Evolutionary conservation across 371 early-diverging fungal genomes (phyloP).

Genomic region (Lichtheimia hyalospora): DNA sequence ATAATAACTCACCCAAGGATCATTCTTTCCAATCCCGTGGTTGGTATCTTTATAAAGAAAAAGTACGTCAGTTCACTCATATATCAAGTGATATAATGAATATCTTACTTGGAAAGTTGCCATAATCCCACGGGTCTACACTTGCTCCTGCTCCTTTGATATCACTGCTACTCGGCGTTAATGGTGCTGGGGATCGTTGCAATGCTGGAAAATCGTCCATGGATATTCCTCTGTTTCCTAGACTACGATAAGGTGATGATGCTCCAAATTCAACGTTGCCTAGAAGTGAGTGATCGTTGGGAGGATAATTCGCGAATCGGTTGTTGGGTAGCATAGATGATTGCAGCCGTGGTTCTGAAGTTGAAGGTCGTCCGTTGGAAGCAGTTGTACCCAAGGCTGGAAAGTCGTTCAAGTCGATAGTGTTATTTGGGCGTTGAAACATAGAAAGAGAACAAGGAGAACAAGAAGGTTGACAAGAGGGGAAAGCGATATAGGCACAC

Average conservation of each 20-base stretch:
- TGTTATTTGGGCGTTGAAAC: constrained; percentile 44
- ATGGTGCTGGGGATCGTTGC: constrained; percentile 24
- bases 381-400: constrained; percentile 48
- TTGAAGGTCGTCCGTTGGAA: constrained; percentile 23
- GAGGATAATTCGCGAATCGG: constrained; percentile 45
- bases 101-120: too few relatives aligned
- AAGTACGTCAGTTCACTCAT: too few relatives aligned
- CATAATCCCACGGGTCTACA: constrained; percentile 40
- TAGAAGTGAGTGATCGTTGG: constrained; percentile 30
- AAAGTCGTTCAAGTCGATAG: constrained; percentile 51
- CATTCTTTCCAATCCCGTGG: too few relatives aligned
- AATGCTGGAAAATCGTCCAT: constrained; percentile 54
- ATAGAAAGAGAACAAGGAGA: too few relatives aligned
- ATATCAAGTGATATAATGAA: too few relatives aligned
- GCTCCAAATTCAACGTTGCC: constrained; percentile 12
- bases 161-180: constrained; percentile 31
- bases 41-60: too few relatives aligned
- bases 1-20: too few relatives aligned
- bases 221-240: constrained; percentile 42
- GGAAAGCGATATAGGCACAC: too few relatives aligned
- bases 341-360: constrained; percentile 19
- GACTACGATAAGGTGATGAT: constrained; percentile 2
- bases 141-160: constrained; percentile 14
- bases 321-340: constrained; percentile 22
- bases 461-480: background rate